These are phyloP conservation scores for Ascochyta rabiei DNA, from an alignment of 2,329 filamentous ascomycete genomes.

Conservation along the genomic window DNA sequence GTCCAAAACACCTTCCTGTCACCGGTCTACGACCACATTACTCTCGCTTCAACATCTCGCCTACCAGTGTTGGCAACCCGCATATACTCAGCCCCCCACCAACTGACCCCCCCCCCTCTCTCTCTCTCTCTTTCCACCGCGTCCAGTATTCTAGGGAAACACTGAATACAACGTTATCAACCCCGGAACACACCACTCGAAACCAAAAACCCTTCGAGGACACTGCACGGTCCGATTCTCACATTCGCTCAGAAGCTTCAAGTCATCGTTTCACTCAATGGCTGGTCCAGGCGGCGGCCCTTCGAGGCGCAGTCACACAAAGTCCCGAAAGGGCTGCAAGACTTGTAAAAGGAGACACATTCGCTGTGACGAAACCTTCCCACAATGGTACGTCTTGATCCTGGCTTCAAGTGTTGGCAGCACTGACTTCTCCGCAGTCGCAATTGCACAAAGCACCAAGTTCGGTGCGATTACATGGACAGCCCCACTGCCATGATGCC, in stretches of 20 bases:
- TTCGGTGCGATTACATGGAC: conserved; percentile 97
- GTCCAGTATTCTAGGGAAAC: conserved; percentile 17
- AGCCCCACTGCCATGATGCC: conserved; percentile 69
- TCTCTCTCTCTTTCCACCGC: no score
- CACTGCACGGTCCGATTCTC: conserved; percentile 19
- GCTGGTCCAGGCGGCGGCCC: conserved; percentile 94
- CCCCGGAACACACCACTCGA: conserved; percentile 1
- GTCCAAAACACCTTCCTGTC: conserved; percentile 37
- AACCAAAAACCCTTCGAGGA: conserved; percentile 20
- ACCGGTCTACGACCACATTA: conserved; percentile 42
- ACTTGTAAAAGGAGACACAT: conserved; percentile 98
- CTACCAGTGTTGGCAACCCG: conserved; percentile 37
- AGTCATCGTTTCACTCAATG: conserved; percentile 60
- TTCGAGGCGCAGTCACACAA: conserved; percentile 90
- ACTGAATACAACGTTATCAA: conserved; percentile 18
- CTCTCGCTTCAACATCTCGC: conserved; percentile 39
- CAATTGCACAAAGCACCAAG: conserved; percentile 99
- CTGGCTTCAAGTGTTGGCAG: not conserved
- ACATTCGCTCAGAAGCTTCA: conserved; percentile 20
- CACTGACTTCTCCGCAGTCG: conserved; percentile 63
- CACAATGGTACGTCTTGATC: conserved; percentile 78
- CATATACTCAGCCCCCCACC: conserved; percentile 42
- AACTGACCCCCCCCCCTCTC: conserved; percentile 29
- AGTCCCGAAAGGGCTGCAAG: conserved; percentile 97
- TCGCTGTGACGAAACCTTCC: conserved; percentile 95